Conservation (phyloP, 768 basidiomycete species). For the Ramaria sp. region DNA sequence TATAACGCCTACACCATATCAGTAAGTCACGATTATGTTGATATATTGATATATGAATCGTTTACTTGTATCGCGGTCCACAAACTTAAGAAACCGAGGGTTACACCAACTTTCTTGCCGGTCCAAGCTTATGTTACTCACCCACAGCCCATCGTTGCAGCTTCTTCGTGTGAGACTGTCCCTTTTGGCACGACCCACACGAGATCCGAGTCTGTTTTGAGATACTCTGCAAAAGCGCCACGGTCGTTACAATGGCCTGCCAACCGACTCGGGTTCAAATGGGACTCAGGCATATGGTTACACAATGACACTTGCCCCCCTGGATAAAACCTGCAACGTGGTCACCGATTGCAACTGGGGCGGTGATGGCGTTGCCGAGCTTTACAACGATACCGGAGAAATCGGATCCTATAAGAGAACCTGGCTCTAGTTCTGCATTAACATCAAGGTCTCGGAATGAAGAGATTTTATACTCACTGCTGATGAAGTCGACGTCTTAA, state of each 20-base stretch:
- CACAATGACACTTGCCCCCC: neutral
- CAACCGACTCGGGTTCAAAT: neutral
- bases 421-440: neutral
- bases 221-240: conserved; percentile 2
- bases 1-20: neutral
- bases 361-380: neutral
- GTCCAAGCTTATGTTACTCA: neutral
- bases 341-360: neutral
- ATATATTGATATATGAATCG: no score
- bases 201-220: conserved; percentile 4
- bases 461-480: neutral
- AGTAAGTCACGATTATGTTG: no score
- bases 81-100: neutral
- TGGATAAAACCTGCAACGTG: conserved; percentile 6
- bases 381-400: conserved; percentile 7
- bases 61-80: conserved; percentile 1
- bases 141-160: neutral
- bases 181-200: conserved; percentile 1
- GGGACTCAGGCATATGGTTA: neutral
- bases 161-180: neutral
- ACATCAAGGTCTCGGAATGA: neutral
- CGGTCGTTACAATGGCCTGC: neutral
- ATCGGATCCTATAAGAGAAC: neutral
- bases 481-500: neutral
- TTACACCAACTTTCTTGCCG: neutral